These are phyloP conservation scores for Isatis tinctoria DNA, from an alignment of 345 rosid species.

Conservation along the genomic window DNA sequence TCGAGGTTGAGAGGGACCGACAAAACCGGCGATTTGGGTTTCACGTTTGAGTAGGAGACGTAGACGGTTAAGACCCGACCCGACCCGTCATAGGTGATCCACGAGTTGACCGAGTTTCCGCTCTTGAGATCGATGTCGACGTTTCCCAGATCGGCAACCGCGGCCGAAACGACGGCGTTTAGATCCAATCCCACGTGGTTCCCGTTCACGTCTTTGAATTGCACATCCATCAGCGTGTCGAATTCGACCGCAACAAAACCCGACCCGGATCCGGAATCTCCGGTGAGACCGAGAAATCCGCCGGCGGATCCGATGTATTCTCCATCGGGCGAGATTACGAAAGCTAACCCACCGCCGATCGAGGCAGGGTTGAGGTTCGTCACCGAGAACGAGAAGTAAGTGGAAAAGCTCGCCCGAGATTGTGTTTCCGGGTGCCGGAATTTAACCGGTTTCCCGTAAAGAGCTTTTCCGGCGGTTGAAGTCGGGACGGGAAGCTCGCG, in stretches of 20 bases:
- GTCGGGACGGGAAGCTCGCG: conserved; percentile 79
- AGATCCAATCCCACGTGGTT: conserved; percentile 97
- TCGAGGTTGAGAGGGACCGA: conserved; percentile 60
- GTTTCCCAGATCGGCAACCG: conserved; percentile 60
- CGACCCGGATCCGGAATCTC: conserved; percentile 33
- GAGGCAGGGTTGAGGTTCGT: conserved; percentile 79
- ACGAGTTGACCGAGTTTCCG: conserved; percentile 76
- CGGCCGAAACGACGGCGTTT: conserved; percentile 65
- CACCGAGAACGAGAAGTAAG: conserved; percentile 83
- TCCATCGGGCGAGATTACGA: conserved; percentile 64
- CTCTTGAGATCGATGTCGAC: conserved; percentile 82
- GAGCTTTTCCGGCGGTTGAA: conserved; percentile 74
- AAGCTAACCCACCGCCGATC: conserved; percentile 92
- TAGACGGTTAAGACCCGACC: conserved; percentile 42
- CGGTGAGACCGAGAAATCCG: conserved; percentile 66
- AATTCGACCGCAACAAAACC: conserved; percentile 90
- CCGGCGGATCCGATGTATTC: conserved; percentile 73
- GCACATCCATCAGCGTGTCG: conserved; percentile 90
- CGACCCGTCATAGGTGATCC: conserved; percentile 78
- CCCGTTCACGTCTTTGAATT: conserved; percentile 79
- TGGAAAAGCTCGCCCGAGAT: conserved; percentile 63
- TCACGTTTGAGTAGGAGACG: conserved; percentile 80
- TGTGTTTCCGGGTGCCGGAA: conserved; percentile 57
- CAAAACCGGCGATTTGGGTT: conserved; percentile 69
- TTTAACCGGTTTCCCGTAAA: conserved; percentile 69